phyloP scores from a whole-genome alignment of 345 rosid genomes.

The Laguncularia racemosa region DNA sequence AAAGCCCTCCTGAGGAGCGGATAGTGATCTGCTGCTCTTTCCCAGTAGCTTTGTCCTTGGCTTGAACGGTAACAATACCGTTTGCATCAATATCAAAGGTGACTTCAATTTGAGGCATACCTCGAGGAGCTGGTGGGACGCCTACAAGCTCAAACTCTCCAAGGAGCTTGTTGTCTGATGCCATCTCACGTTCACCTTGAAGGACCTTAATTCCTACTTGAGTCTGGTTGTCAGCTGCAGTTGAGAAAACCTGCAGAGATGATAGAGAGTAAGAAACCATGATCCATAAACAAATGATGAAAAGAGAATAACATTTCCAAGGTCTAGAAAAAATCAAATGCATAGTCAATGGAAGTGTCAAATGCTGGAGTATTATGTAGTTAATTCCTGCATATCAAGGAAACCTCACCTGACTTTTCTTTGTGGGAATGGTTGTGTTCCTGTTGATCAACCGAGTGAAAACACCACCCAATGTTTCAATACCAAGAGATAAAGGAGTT shows the following conservation, averaged over 20 bases:
- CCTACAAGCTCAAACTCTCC: conserved; percentile 89
- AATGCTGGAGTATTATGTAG: too few relatives aligned
- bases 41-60: conserved; percentile 50
- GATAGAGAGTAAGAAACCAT: too few relatives aligned
- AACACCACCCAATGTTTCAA: conserved; percentile 85
- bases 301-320: too few relatives aligned
- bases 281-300: too few relatives aligned
- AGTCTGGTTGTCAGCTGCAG: conserved; percentile 61
- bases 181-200: conserved; percentile 94
- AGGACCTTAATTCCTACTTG: conserved; percentile 49
- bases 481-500: conserved; percentile 82
- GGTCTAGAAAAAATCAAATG: too few relatives aligned
- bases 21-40: conserved; percentile 87
- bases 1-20: conserved; percentile 82
- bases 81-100: conserved; percentile 31
- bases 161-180: conserved; percentile 67
- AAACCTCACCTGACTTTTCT: conserved; percentile 44
- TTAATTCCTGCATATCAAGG: too few relatives aligned
- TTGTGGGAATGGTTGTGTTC: conserved; percentile 86
- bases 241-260: conserved; percentile 50
- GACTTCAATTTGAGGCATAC: conserved; percentile 27
- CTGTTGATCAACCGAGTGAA: conserved; percentile 64
- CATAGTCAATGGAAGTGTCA: too few relatives aligned
- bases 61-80: conserved; percentile 31
- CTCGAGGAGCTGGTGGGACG: conserved; percentile 82